These are phyloP conservation scores for Euphorbia schlechtendalii DNA, from an alignment of 441 rosid genomes.

Conservation along the genomic window DNA sequence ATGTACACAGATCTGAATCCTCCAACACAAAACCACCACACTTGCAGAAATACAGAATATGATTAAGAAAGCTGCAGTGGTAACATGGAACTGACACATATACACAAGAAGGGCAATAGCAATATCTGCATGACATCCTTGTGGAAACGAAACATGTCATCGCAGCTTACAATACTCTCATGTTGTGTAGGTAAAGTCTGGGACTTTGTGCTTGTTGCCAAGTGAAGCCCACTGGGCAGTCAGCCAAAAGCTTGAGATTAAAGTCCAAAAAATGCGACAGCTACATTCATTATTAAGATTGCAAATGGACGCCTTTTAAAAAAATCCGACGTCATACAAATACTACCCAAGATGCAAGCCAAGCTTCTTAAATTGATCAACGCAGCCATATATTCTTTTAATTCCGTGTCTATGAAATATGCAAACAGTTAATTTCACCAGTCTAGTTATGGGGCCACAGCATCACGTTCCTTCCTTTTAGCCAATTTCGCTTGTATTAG, in stretches of 20 bases:
- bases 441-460: slow-evolving; percentile 21
- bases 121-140: background rate
- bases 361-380: slow-evolving; percentile 4
- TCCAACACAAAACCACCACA: too few relatives aligned
- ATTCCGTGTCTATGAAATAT: background rate
- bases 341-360: slow-evolving; percentile 4
- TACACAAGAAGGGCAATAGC: too few relatives aligned
- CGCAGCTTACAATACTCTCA: background rate
- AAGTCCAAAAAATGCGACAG: background rate
- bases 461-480: slow-evolving; percentile 43
- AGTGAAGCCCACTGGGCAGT: background rate
- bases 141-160: background rate
- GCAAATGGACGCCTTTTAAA: too few relatives aligned
- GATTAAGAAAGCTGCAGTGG: background rate
- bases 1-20: background rate
- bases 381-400: background rate
- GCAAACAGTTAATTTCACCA: slow-evolving; percentile 3
- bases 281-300: background rate
- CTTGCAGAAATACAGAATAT: background rate
- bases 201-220: background rate
- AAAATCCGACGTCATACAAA: too few relatives aligned
- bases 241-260: too few relatives aligned
- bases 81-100: background rate
- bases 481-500: slow-evolving; percentile 83
- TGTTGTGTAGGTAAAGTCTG: background rate